Evolutionary conservation across 306 rosid species (phyloP).

Genomic region (Gastrolobium villosum): DNA sequence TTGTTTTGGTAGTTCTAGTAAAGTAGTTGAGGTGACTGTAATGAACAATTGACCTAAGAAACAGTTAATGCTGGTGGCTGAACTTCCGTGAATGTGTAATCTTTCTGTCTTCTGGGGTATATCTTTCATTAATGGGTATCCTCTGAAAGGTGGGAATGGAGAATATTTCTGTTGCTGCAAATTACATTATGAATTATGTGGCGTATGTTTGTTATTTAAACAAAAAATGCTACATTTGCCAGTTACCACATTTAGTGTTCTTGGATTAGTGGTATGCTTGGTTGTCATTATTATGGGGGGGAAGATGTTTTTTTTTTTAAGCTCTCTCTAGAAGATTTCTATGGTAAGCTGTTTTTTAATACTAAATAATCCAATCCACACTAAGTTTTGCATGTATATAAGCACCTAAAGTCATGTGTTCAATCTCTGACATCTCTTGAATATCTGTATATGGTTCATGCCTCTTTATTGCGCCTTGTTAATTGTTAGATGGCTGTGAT

Average conservation of each 20-base stretch:
- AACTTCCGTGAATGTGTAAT: slow-evolving; percentile 6
- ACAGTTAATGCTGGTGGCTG: not conserved
- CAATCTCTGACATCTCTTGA: slow-evolving; percentile 1
- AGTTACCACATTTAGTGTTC: not conserved
- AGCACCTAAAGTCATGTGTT: not conserved
- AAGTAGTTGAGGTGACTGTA: slow-evolving; percentile 21
- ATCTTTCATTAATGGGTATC: slow-evolving; percentile 15
- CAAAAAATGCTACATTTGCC: not conserved
- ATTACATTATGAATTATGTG: not conserved
- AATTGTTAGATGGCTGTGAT: slow-evolving; percentile 55
- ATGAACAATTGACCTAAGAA: slow-evolving; percentile 7
- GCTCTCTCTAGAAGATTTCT: not conserved
- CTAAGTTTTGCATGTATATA: not conserved
- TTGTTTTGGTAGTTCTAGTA: slow-evolving; percentile 7
- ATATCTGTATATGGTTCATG: slow-evolving; percentile 23
- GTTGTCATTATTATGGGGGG: not conserved
- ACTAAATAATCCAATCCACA: not conserved
- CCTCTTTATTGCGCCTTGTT: slow-evolving; percentile 27
- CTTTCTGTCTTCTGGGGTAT: not conserved
- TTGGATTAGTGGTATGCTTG: not conserved
- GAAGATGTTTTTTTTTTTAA: not conserved
- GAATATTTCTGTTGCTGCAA: slow-evolving; percentile 20
- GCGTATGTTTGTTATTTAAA: not conserved
- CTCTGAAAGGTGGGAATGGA: slow-evolving; percentile 2
- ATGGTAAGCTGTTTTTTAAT: not conserved